Evolutionary conservation across 257 asterid species (phyloP), one percentile per base, ranked within the genome.

Genomic region (Solanum bulbocastanum): DNA sequence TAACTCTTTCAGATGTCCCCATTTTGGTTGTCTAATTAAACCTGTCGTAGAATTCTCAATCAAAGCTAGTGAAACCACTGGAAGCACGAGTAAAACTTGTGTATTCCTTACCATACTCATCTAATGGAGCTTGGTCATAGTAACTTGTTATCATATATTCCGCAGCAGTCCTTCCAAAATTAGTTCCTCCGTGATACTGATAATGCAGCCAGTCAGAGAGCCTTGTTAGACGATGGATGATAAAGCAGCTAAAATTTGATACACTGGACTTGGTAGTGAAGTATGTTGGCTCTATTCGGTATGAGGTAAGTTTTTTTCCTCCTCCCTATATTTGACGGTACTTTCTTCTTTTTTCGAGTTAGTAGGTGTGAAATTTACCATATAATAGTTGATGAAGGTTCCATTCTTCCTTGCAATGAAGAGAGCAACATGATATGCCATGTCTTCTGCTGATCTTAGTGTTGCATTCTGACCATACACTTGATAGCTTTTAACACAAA

Each of bases 121-220:
- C 98, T n/a, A 96, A 86, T 7, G 98, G 98, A 69, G 98, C 98
- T 92, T 88, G 92, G 87, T 94, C 98, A 37, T 96, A 96, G 76
- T 96, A 96, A 60, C 93, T 89, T 52, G 98, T 95, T 16, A 93
- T 78, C 25, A 89, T 86, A 87, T 88, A 96, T 42, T 93, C 65
- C 12, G 98, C 86, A 2, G 93, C 89, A 8, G 88, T 92, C 88
- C 98, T 94, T 30, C 98, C 98, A n/a, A 96, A 96, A 73, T 96
- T 96, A 30, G 98, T 96, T 81, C 98, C 98, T 23, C 98, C 98
- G 30, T 96, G 98, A 89, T 94, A 96, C 98, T 96, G 81, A 82
- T 49, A 10, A 32, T 49, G 69, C 10, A 82, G 68, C 40, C 16
- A 82, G 25, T 27, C 69, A 32, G 68, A 82, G 30, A 82, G 30